A percentile compares a stretch with the other conserved stretches of the same genome.
These are phyloP conservation scores for Gyromitra esculenta DNA, from an alignment of 2,329 filamentous ascomycete genomes.

Conservation along the genomic window DNA sequence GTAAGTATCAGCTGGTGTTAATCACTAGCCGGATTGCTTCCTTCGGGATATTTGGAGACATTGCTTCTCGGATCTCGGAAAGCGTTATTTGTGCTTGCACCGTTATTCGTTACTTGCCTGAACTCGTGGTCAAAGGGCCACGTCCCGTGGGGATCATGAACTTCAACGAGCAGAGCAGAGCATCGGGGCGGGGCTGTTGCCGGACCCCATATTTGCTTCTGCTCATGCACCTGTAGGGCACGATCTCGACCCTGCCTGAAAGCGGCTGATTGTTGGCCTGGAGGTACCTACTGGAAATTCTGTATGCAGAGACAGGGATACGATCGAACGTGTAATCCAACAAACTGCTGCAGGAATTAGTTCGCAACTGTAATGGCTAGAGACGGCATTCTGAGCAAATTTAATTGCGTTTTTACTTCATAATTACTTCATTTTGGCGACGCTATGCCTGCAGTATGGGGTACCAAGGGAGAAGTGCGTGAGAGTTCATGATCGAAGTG, in stretches of 20 bases:
- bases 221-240: constrained; percentile 17
- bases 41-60: constrained; percentile 1
- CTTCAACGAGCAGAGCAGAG: background rate
- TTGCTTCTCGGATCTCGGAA: constrained; percentile 15
- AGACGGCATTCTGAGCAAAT: background rate
- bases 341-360: background rate
- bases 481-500: constrained; percentile 19
- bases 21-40: constrained; percentile 1
- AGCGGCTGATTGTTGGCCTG: constrained; percentile 27
- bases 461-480: background rate
- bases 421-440: background rate
- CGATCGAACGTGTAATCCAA: constrained; percentile 15
- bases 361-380: constrained; percentile 5
- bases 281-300: background rate
- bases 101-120: constrained; percentile 1
- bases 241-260: constrained; percentile 34
- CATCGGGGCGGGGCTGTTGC: constrained; percentile 17
- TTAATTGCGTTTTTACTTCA: background rate
- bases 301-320: constrained; percentile 14
- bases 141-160: constrained; percentile 2
- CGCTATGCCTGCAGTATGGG: background rate
- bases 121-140: constrained; percentile 10
- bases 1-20: background rate
- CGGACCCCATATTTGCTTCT: constrained; percentile 4
- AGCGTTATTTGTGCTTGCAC: constrained; percentile 16